phyloP scores from a whole-genome alignment of 2,329 filamentous ascomycete genomes.

The Ophiostoma sp. region DNA sequence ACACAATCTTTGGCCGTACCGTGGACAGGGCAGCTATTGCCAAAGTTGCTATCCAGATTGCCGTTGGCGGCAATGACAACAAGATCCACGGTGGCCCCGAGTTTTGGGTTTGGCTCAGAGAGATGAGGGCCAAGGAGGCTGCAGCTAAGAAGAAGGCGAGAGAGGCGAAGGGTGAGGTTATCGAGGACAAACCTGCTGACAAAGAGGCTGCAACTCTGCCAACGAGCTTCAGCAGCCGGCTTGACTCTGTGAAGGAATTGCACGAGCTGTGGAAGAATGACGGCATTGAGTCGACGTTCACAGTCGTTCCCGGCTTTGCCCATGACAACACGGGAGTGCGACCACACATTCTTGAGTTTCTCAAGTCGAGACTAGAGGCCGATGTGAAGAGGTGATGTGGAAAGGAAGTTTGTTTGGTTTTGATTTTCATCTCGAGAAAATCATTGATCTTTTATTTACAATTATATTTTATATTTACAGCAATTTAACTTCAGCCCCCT shows the following conservation, averaged over 20 bases:
- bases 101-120: constrained; percentile 12
- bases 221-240: not conserved
- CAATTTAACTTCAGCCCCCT: too few relatives aligned
- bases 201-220: not conserved
- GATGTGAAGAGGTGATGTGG: not conserved
- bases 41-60: not conserved
- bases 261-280: not conserved
- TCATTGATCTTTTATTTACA: too few relatives aligned
- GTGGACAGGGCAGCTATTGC: not conserved
- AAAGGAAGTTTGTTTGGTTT: not conserved
- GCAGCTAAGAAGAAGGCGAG: not conserved
- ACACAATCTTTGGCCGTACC: not conserved
- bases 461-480: too few relatives aligned
- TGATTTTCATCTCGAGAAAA: not conserved
- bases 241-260: not conserved
- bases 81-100: not conserved
- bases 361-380: not conserved
- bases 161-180: not conserved
- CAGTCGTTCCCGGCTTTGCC: not conserved
- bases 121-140: not conserved
- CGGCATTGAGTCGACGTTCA: not conserved
- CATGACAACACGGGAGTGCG: not conserved
- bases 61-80: constrained; percentile 10
- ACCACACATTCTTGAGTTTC: constrained; percentile 9
- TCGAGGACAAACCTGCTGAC: not conserved